Base-by-base conservation (phyloP, 1,284 basidiomycete genomes). In the Pisolithus thermaeus region DNA sequence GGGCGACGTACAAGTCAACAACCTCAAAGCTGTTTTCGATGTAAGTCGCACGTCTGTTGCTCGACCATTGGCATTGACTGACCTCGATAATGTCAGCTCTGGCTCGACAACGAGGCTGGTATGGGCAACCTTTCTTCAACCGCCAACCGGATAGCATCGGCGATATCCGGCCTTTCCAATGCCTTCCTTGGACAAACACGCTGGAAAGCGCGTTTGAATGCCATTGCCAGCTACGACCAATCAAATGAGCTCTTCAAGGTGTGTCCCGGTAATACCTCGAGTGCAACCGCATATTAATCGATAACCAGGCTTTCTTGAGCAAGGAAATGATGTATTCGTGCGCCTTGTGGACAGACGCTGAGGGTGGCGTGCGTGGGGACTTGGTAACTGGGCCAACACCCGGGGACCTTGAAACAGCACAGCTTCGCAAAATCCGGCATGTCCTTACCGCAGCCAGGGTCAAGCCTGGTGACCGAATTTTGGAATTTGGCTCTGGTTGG, bases 401-500 rank as follows among this genome's bases (percentile, higher is more conserved):
- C 12, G 81, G 83, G 46, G 86, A 90, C 62, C 73, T 96, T 44
- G 90, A 95, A 68, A 74, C 78, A 22, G 91, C 91, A 1, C 92
- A 96, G 64, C 73, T 79, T 45, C 80, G 86, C 39, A 95, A 96
- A 69, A 80, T 95, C 44, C 78, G 78, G 50, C 76, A 90, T 60
- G 87, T 94, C 58, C 84, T 95, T 54, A 74, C 71, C 14, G 81
- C 84, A 55, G 89, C 90, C 46, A 83, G 82, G 47, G 84, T 94
- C 41, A 77, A 80, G 58, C 82, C 81, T 35, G 90, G 90, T 0
- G 77, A 92, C 65, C 80, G 89, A 35, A 79, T 95, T 32, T 76
- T 96, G 43, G 92, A 96, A 70, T 92, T 95, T 60, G 92, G 92
- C n/a, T 87, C 86, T 47, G 92, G 92, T 7, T 95, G 92, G 92